Evolutionary conservation across 208 protist genomes (phyloP).

Genomic region (Naegleria lovaniensis): DNA sequence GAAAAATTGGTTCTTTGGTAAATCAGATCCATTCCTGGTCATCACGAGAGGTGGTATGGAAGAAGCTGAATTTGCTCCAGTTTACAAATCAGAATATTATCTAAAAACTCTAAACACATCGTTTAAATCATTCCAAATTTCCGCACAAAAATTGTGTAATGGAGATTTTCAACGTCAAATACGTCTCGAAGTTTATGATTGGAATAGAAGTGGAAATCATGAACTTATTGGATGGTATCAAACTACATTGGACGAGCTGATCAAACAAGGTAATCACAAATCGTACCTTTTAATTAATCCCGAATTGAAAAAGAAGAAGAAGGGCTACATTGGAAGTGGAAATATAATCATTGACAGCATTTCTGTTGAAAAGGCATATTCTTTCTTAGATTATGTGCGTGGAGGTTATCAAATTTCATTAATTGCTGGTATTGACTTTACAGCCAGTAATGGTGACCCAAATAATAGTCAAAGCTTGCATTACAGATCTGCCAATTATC

Average conservation of each 20-base stretch:
- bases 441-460: slow-evolving; percentile 48
- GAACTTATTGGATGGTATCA: slow-evolving; percentile 23
- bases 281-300: slow-evolving; percentile 24
- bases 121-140: slow-evolving; percentile 30
- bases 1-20: slow-evolving; percentile 24
- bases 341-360: slow-evolving; percentile 12
- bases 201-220: slow-evolving; percentile 23
- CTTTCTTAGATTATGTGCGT: slow-evolving; percentile 54
- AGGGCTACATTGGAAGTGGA: slow-evolving; percentile 30
- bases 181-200: slow-evolving; percentile 12
- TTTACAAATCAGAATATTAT: slow-evolving; percentile 27
- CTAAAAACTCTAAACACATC: slow-evolving; percentile 3
- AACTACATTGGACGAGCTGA: slow-evolving; percentile 1
- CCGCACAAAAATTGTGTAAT: slow-evolving; percentile 29
- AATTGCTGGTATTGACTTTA: slow-evolving; percentile 57
- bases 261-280: neutral
- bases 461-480: slow-evolving; percentile 43
- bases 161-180: slow-evolving; percentile 28
- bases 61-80: neutral
- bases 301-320: slow-evolving; percentile 22
- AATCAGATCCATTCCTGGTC: slow-evolving; percentile 21
- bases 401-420: slow-evolving; percentile 50
- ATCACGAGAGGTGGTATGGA: neutral
- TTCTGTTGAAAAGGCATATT: neutral
- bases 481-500: slow-evolving; percentile 34